These are phyloP conservation scores for Trichophaea hybrida DNA, from an alignment of 2,329 filamentous ascomycete genomes.

Conservation along the genomic window DNA sequence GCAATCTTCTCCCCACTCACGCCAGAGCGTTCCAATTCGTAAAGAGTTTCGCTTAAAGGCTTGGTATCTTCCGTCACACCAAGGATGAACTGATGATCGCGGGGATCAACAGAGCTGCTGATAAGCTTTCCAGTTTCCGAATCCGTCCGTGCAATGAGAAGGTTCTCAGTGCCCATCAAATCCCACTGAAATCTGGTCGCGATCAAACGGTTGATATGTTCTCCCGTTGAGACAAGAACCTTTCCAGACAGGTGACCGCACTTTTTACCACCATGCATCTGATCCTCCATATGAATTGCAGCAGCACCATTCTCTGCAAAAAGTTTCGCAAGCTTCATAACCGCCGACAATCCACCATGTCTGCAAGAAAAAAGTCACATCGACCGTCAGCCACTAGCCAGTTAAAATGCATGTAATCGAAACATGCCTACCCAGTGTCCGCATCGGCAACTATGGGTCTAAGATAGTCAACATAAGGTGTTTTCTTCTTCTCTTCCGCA, in stretches of 20 bases:
- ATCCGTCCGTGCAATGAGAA: conserved; percentile 88
- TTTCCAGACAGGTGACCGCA: conserved; percentile 95
- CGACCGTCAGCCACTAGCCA: background rate
- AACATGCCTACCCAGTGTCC: conserved; percentile 53
- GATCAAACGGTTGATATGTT: conserved; percentile 90
- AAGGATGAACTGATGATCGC: conserved; percentile 94
- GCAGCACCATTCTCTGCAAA: conserved; percentile 96
- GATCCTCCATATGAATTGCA: conserved; percentile 94
- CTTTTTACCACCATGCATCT: conserved; percentile 95
- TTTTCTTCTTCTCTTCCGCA: conserved; percentile 54
- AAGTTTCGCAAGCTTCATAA: conserved; percentile 89
- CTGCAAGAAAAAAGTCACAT: conserved; percentile 30
- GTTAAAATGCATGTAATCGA: background rate
- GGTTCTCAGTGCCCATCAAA: conserved; percentile 88
- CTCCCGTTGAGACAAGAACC: conserved; percentile 80
- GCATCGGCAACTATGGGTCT: conserved; percentile 92
- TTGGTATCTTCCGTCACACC: conserved; percentile 60
- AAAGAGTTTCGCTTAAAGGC: conserved; percentile 74
- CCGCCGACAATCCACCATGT: conserved; percentile 81
- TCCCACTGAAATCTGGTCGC: conserved; percentile 96
- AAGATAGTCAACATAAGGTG: conserved; percentile 81
- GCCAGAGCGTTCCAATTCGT: conserved; percentile 73
- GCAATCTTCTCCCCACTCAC: conserved; percentile 70
- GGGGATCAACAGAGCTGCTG: conserved; percentile 78
- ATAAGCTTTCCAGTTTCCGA: conserved; percentile 86